Evolutionary conservation across 2,329 filamentous ascomycete species (phyloP), one percentile per base, ranked within the genome.

Genomic region (Coccinonectria pachysandricola): DNA sequence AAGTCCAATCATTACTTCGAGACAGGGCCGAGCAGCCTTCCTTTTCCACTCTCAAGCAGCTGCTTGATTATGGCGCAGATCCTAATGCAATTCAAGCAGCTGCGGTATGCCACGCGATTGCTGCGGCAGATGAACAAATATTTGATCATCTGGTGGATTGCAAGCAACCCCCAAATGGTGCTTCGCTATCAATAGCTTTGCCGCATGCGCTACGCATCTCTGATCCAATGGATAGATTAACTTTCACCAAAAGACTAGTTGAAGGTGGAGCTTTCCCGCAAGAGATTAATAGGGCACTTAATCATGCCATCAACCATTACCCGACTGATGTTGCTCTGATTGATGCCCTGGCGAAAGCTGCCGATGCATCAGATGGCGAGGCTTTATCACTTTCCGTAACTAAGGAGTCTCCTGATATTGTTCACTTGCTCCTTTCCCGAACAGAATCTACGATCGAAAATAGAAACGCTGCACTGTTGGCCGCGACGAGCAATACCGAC

Each of bases 61-160:
- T 75, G 0, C 42, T 76, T 2, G 53, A 57, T 2, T 54, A 60
- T 1, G 67, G 68, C 1, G 71, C 70, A 3, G 62, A 73, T 23
- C 53, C 71, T n/a, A 72, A 75, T 35, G 54, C 58, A 2, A 57
- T 62, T 30, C 62, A 69, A 14, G 68, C 60, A 1, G 59, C 62
- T 2, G 60, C 69, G 0, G 46, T 76, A 1, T 64, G 65, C 27
- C 53, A 55, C 27, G 67, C 68, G 4, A 59, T 75, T 3, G 57
- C 57, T 11, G 58, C 56, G 1, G 58, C 60, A 9, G 56, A 64
- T 22, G 46, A 52, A 1, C 53, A 54, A 4, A 46, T 74, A 6
- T 57, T 62, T 7, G 65, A 71, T 21, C 43, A 69, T 12, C 43
- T 76, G 3, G 57, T 75, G 23, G 45, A 48, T 4, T 45, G 48